phyloP scores from a whole-genome alignment of 805 yeast species.

The Saturnispora dispora region DNA sequence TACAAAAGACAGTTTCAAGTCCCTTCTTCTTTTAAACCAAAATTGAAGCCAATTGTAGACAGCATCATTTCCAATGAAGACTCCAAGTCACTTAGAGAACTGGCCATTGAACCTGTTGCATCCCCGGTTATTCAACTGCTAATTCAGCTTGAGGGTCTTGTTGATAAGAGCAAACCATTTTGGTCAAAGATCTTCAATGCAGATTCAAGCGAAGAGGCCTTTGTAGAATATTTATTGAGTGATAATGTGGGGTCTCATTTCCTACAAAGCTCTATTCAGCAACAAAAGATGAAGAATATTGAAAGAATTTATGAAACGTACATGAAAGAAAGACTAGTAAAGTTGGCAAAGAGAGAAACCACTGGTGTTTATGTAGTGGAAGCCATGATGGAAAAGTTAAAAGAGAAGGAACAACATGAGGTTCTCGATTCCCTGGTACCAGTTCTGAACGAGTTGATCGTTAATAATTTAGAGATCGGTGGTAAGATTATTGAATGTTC shows the following conservation, averaged over 20 bases:
- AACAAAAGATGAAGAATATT: conserved; percentile 57
- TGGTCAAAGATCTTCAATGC: conserved; percentile 57
- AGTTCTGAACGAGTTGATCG: conserved; percentile 49
- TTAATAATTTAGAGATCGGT: conserved; percentile 64
- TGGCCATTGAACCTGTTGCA: conserved; percentile 69
- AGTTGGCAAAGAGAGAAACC: conserved; percentile 71
- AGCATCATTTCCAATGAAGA: conserved; percentile 31
- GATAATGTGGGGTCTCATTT: conserved; percentile 94
- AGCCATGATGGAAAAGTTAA: conserved; percentile 55
- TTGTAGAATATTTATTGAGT: conserved; percentile 72
- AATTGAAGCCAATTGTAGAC: conserved; percentile 43
- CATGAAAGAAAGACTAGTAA: conserved; percentile 65
- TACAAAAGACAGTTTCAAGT: conserved; percentile 58
- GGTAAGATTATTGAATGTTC: conserved; percentile 61
- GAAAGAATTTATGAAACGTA: conserved; percentile 62
- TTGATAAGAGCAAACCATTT: conserved; percentile 60
- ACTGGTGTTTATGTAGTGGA: conserved; percentile 78
- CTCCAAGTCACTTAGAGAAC: conserved; percentile 49
- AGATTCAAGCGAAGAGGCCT: conserved; percentile 61
- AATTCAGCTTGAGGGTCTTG: conserved; percentile 72
- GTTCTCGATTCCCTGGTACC: conserved; percentile 62
- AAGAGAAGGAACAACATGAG: conserved; percentile 50
- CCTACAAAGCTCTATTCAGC: conserved; percentile 59
- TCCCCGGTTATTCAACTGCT: conserved; percentile 82
- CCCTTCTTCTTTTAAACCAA: conserved; percentile 59